Conservation (phyloP, 345 rosid genomes). For the Passiflora organensis region DNA sequence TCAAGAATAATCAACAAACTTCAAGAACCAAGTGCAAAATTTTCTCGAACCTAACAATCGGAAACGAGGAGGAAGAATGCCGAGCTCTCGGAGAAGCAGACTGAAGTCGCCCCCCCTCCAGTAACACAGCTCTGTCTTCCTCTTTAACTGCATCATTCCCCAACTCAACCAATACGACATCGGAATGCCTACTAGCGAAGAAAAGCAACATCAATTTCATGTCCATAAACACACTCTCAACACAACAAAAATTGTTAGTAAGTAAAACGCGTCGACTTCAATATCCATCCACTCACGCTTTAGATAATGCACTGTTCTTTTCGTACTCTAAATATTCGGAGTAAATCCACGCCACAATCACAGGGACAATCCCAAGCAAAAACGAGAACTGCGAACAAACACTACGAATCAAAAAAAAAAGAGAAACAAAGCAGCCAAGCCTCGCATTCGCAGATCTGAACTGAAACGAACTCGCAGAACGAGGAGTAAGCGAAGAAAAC, state of each 20-base stretch:
- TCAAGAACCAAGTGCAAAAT: no score
- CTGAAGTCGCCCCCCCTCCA: constrained; percentile 86
- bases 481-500: no score
- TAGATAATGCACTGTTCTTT: constrained; percentile 40
- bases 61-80: constrained; percentile 36
- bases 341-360: constrained; percentile 71
- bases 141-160: constrained; percentile 51
- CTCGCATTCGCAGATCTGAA: constrained; percentile 16
- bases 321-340: constrained; percentile 67
- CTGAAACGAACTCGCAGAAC: background rate
- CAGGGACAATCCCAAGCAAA: constrained; percentile 62
- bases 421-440: background rate
- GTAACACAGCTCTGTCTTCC: constrained; percentile 69
- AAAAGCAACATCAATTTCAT: no score
- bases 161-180: constrained; percentile 64
- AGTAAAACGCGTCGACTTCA: background rate
- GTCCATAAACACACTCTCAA: background rate
- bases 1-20: constrained; percentile 4
- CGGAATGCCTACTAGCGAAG: constrained; percentile 67
- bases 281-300: constrained; percentile 48
- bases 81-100: constrained; percentile 71
- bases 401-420: background rate
- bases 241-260: background rate
- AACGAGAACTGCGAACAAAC: constrained; percentile 57
- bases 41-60: constrained; percentile 52